Percentiles rank a stretch among this genome's conserved stretches.
phyloP scores from a whole-genome alignment of 192 early-diverging fungal species.

The Podila epicladia region DNA sequence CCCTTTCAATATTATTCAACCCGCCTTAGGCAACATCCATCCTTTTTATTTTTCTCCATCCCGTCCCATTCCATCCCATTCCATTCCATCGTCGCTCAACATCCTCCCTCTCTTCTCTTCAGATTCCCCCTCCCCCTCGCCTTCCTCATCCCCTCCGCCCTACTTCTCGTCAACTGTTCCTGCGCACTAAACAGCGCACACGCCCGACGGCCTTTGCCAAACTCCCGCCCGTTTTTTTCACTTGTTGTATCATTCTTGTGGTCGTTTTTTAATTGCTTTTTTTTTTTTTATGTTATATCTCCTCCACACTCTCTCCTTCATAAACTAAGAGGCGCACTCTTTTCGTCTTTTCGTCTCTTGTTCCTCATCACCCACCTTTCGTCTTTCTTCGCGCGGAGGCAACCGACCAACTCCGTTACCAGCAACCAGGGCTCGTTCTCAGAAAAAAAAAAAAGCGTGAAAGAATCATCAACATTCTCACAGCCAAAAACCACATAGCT shows the following conservation, averaged over 20 bases:
- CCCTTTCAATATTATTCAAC: not conserved
- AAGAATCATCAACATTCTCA: too few species aligned
- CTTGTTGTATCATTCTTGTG: not conserved
- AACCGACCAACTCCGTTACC: not conserved
- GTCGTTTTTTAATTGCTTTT: too few species aligned
- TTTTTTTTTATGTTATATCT: too few species aligned
- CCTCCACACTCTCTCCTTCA: too few species aligned
- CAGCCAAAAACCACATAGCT: too few species aligned
- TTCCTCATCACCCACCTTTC: not conserved
- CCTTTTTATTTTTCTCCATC: not conserved
- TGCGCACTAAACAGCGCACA: not conserved
- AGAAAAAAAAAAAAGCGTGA: not conserved
- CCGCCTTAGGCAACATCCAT: not conserved
- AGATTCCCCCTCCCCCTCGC: not conserved
- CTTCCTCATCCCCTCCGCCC: not conserved
- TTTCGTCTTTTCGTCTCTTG: not conserved
- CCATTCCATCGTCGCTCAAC: not conserved
- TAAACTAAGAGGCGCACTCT: too few species aligned
- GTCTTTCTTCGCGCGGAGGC: not conserved
- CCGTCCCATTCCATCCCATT: not conserved
- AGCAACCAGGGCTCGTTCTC: not conserved
- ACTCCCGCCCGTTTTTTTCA: not conserved
- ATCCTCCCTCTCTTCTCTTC: slow-evolving; percentile 4
- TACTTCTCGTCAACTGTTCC: not conserved
- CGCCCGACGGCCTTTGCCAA: not conserved